Base-by-base conservation (phyloP, 768 basidiomycete genomes). In the Lactifluus subvellereus region DNA sequence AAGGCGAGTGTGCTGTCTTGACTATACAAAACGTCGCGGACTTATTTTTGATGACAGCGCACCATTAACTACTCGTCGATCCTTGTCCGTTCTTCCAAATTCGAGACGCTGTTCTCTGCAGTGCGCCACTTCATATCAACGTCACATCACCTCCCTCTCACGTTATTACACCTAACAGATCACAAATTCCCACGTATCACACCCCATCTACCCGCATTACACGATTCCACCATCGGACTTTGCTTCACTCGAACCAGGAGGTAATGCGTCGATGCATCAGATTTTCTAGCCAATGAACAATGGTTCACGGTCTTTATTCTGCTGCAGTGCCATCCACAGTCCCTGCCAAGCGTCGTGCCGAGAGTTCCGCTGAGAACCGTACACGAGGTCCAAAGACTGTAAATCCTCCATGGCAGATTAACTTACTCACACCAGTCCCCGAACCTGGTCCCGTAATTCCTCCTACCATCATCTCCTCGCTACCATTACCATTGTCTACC, bases 171-270 rank as follows among this genome's bases (percentile, higher is more conserved):
- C 11, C 35, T 9, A 16, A 37, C 53, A 60, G 59, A n/a, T 11
- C 5, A 27, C 51, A 3, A 2, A 9, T 53, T 1, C 27, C 27
- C 16, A 5, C 5, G 0, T 16, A 18, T 45, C 7, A 3, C 1
- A 22, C 51, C 13, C 47, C 13, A 27, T 11, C 10, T 48, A 22
- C 22, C 22, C 47, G 6, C 4, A 27, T 48, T 27, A 27, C 47
- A 27, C 22, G 20, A 48, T 48, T 13, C 22, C 20, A 48, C 13
- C 9, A 27, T 10, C 22, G 8, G 53, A 58, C 27, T 7, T 37
- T 53, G 13, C 2, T 27, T 58, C 57, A 61, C 63, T 48, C 50
- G 62, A 54, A 32, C 59, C 55, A n/a, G 60, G 38, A 67, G 66
- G 66, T 67, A 58, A 3, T 27, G 27, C 2, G 27, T 27, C 2